Evolutionary conservation across 345 rosid species (phyloP).

Genomic region (Brassica juncea): DNA sequence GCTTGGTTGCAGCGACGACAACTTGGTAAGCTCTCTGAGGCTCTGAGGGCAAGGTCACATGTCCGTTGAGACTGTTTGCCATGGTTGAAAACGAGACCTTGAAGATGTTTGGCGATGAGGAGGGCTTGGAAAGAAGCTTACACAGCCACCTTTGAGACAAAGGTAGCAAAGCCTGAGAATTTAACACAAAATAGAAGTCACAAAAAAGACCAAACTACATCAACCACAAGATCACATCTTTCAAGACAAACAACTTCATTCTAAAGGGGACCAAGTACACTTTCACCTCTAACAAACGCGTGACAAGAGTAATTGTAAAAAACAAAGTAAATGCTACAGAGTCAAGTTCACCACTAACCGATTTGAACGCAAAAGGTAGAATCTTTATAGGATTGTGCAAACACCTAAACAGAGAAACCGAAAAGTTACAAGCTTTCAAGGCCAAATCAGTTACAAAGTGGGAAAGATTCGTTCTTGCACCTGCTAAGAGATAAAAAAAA

Average conservation of each 20-base stretch:
- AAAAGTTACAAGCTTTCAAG: background rate
- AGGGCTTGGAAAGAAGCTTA: constrained; percentile 29
- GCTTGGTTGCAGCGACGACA: constrained; percentile 86
- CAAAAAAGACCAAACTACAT: background rate
- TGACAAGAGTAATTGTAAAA: background rate
- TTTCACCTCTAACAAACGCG: background rate
- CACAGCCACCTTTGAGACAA: constrained; percentile 49
- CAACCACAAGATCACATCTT: background rate
- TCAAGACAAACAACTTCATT: background rate
- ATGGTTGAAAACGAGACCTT: constrained; percentile 34
- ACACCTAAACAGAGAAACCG: constrained; percentile 22
- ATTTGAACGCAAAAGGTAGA: constrained; percentile 34
- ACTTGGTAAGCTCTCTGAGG: constrained; percentile 72
- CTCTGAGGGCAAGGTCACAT: constrained; percentile 44
- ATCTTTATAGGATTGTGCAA: constrained; percentile 18
- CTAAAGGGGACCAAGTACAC: background rate
- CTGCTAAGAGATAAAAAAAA: background rate
- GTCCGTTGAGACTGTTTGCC: constrained; percentile 52
- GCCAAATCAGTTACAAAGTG: background rate
- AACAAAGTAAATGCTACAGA: background rate
- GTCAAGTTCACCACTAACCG: constrained; percentile 13
- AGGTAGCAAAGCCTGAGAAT: constrained; percentile 47
- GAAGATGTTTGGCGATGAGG: constrained; percentile 29
- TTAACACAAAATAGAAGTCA: background rate
- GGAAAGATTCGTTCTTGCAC: background rate